Evolutionary conservation across 306 rosid species (phyloP).

Genomic region (Prunus salicina): DNA sequence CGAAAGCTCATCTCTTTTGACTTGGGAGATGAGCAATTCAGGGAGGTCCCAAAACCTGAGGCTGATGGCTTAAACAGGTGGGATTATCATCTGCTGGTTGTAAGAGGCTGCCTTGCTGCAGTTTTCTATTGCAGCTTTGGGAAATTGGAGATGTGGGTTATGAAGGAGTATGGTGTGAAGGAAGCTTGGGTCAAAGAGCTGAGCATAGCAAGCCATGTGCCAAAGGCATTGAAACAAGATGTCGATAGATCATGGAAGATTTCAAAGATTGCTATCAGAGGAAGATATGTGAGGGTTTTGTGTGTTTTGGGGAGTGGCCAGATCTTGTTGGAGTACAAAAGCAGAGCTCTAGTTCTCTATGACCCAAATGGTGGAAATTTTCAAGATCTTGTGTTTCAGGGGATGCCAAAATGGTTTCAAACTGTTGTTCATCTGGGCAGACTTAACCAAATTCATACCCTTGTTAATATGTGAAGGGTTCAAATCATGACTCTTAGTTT

Average conservation of each 20-base stretch:
- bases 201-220: conserved; percentile 26
- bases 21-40: conserved; percentile 36
- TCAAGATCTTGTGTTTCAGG: conserved; percentile 30
- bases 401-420: conserved; percentile 49
- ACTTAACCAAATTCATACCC: conserved; percentile 25
- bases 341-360: conserved; percentile 38
- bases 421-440: conserved; percentile 42
- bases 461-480: not conserved
- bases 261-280: conserved; percentile 9
- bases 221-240: conserved; percentile 26
- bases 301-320: conserved; percentile 31
- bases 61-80: conserved; percentile 12
- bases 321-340: conserved; percentile 40
- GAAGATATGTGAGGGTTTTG: conserved; percentile 27
- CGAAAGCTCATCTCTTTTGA: conserved; percentile 41
- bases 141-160: conserved; percentile 46
- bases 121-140: conserved; percentile 21
- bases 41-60: conserved; percentile 29
- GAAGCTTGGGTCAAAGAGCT: conserved; percentile 38
- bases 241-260: conserved; percentile 13
- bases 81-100: conserved; percentile 29
- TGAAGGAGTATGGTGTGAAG: conserved; percentile 38
- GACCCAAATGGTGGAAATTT: conserved; percentile 27
- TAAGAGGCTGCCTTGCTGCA: conserved; percentile 42
- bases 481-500: not conserved